Evolutionary conservation across 2,329 filamentous ascomycete species (phyloP).

Genomic region (Xylaria digitata): DNA sequence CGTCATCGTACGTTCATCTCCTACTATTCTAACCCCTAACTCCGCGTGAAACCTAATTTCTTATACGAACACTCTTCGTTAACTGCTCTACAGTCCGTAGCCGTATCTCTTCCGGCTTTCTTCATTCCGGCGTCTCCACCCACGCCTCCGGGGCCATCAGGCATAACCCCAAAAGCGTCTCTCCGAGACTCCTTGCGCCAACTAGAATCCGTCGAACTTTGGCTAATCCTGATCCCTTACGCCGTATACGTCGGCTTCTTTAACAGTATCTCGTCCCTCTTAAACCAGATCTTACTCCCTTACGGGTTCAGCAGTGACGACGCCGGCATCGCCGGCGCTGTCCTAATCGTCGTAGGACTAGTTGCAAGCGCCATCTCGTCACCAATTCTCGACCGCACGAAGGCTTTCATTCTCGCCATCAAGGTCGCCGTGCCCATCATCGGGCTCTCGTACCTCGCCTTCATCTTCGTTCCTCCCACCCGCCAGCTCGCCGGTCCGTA

Average conservation of each 20-base stretch:
- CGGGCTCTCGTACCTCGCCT: slow-evolving; percentile 76
- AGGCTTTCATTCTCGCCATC: slow-evolving; percentile 79
- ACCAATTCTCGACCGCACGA: slow-evolving; percentile 86
- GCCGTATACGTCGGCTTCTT: slow-evolving; percentile 89
- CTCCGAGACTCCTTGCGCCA: slow-evolving; percentile 67
- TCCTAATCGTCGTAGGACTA: slow-evolving; percentile 90
- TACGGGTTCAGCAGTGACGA: slow-evolving; percentile 87
- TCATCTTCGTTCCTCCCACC: slow-evolving; percentile 81
- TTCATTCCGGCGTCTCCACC: slow-evolving; percentile 83
- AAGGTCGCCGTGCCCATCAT: slow-evolving; percentile 81
- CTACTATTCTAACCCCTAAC: background rate
- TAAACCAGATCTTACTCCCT: slow-evolving; percentile 90
- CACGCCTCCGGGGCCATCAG: slow-evolving; percentile 78
- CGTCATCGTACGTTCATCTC: slow-evolving; percentile 73
- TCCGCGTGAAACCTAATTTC: background rate
- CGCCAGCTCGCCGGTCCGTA: slow-evolving; percentile 74
- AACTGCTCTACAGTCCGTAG: slow-evolving; percentile 51
- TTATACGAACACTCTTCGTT: background rate
- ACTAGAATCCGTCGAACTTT: slow-evolving; percentile 77
- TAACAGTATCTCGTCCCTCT: slow-evolving; percentile 87
- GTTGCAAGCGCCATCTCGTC: slow-evolving; percentile 79
- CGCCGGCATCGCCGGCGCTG: slow-evolving; percentile 87
- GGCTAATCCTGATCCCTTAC: slow-evolving; percentile 84
- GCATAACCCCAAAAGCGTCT: slow-evolving; percentile 66
- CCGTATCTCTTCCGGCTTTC: slow-evolving; percentile 78